Base-by-base conservation (phyloP, 805 yeast genomes). In the Wickerhamiella alocasiicola region DNA sequence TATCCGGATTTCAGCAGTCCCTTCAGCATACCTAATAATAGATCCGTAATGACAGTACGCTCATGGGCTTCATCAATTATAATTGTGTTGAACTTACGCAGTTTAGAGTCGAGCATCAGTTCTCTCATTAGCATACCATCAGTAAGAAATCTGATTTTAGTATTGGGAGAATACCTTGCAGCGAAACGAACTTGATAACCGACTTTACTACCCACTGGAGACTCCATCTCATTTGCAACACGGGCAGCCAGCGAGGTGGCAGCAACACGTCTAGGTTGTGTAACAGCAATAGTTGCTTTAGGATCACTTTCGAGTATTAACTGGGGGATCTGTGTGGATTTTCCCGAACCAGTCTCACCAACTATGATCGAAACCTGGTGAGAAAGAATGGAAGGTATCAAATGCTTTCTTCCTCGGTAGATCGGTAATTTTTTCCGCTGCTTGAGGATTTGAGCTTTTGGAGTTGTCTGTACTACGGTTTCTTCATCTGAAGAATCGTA, bases 301-400 rank as follows among this genome's bases (percentile, higher is more conserved):
- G 47, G 48, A 36, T 62, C 60, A 2, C 51, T 41, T 61, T 51
- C 56, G 18, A 81, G 71, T n/a, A 88, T 56, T 49, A 88, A 78
- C 56, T 88, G 97, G 0, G 98, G 97, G 35, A 88, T 77, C 63
- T 88, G 98, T 0, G 98, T 88, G 3, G 97, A 87, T 56, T 88
- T 88, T 66, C 97, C 97, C 6, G 95, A 83, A 61, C 98, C 98
- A 0, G 98, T 88, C 56, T 88, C 97, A 61, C 97, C 97, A 55
- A 91, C 81, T 15, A 88, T 67, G 1, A 88, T 74, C 0, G 87
- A 75, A 4, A 85, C 93, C 46, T 71, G 76, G 51, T 78, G 71
- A 9, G 61, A 45, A 2, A 61, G 43, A 2, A 88, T 54, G 46
- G 74, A 71, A 7, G 68, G 61, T 45, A 81, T 55, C 13, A 88